Conservation (phyloP, 2,329 filamentous ascomycete species). For the Westerdykella sp. region DNA sequence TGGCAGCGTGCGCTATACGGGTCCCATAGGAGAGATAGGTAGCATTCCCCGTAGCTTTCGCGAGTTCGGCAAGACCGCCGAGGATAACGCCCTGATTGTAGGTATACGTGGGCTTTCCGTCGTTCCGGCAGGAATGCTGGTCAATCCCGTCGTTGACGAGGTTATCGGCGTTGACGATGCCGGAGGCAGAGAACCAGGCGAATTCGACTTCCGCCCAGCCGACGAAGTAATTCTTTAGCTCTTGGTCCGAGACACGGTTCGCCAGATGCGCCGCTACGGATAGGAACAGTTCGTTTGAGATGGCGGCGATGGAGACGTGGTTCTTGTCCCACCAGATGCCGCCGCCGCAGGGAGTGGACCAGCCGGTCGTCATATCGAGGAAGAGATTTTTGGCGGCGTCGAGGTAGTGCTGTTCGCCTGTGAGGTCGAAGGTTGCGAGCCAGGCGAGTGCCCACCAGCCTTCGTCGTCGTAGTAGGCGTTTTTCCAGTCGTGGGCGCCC, state of each 20-base stretch:
- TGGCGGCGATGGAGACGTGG: constrained; percentile 49
- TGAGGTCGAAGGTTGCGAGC: constrained; percentile 53
- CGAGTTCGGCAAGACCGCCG: constrained; percentile 50
- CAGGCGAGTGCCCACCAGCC: constrained; percentile 60
- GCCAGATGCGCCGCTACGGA: constrained; percentile 50
- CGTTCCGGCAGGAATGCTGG: constrained; percentile 46
- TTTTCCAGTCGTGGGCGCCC: constrained; percentile 39
- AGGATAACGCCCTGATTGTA: constrained; percentile 58
- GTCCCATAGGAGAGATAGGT: constrained; percentile 20
- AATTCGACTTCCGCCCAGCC: constrained; percentile 48
- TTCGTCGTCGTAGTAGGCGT: constrained; percentile 55
- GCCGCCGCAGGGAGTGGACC: constrained; percentile 43
- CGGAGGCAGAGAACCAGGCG: constrained; percentile 47
- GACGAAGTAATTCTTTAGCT: constrained; percentile 39
- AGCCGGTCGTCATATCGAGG: constrained; percentile 50
- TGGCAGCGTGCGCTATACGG: constrained; percentile 22
- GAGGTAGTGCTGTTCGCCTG: constrained; percentile 49
- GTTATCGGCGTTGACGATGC: constrained; percentile 48
- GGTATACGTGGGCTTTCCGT: constrained; percentile 46
- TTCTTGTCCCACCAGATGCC: constrained; percentile 55
- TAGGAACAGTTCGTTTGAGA: constrained; percentile 55
- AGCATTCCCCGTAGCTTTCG: constrained; percentile 37
- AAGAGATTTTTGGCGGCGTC: constrained; percentile 50
- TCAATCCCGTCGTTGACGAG: constrained; percentile 53
- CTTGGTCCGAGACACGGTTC: constrained; percentile 39